Percentiles rank a stretch among this genome's conserved stretches.
phyloP scores from a whole-genome alignment of 352 stramenopile genomes.

The Globisporangium nodosum region DNA sequence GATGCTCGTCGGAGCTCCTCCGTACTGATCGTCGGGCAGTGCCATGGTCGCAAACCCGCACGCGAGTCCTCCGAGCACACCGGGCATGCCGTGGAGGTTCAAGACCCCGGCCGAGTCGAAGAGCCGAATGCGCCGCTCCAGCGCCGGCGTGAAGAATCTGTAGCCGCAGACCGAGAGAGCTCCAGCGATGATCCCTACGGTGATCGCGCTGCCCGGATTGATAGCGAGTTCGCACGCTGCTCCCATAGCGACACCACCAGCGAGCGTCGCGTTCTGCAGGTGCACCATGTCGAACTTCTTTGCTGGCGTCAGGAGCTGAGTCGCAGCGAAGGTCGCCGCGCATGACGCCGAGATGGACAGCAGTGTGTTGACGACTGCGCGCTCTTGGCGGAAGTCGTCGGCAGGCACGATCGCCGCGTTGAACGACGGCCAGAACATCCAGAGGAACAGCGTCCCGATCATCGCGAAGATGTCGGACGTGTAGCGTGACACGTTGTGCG shows the following conservation, averaged over 20 bases:
- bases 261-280: conserved; percentile 80
- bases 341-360: conserved; percentile 64
- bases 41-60: conserved; percentile 48
- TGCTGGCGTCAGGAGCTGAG: conserved; percentile 25
- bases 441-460: conserved; percentile 83
- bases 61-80: conserved; percentile 51
- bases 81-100: conserved; percentile 79
- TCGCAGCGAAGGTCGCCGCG: conserved; percentile 46
- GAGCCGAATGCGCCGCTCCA: conserved; percentile 34
- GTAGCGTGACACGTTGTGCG: conserved; percentile 63
- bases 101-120: conserved; percentile 61
- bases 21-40: conserved; percentile 47
- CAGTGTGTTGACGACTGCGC: conserved; percentile 72
- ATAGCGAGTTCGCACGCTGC: conserved; percentile 64
- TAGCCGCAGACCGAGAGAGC: conserved; percentile 42
- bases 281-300: conserved; percentile 86
- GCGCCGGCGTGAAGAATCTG: conserved; percentile 29
- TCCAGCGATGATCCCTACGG: conserved; percentile 48
- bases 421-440: conserved; percentile 88
- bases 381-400: conserved; percentile 59
- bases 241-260: conserved; percentile 79
- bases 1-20: conserved; percentile 32
- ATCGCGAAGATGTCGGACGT: conserved; percentile 73
- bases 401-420: conserved; percentile 59
- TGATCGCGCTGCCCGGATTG: conserved; percentile 46